Evolutionary conservation across 352 stramenopile genomes (phyloP).

Genomic region (Bremia lactucae): DNA sequence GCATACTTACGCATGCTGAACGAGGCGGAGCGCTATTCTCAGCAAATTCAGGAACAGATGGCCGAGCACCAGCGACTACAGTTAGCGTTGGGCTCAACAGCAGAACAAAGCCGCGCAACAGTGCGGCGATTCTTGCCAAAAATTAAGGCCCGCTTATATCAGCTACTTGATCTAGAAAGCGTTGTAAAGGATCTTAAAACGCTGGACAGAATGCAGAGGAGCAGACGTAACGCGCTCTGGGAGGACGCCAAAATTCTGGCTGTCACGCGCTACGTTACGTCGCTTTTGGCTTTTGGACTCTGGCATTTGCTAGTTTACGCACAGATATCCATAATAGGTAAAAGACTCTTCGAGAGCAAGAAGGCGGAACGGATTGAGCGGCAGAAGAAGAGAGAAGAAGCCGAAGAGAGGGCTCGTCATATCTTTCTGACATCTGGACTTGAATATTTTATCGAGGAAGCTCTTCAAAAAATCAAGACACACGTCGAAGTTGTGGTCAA

Average conservation of each 20-base stretch:
- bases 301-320: constrained; percentile 77
- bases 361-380: constrained; percentile 1
- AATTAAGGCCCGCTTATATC: constrained; percentile 49
- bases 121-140: constrained; percentile 64
- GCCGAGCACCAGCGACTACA: constrained; percentile 67
- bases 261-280: constrained; percentile 64
- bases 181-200: constrained; percentile 65
- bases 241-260: constrained; percentile 62
- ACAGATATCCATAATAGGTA: constrained; percentile 67
- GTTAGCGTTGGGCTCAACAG: constrained; percentile 53
- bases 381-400: constrained; percentile 19
- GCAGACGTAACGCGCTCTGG: constrained; percentile 52
- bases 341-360: constrained; percentile 57
- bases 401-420: constrained; percentile 43
- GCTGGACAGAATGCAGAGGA: constrained; percentile 57
- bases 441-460: constrained; percentile 72
- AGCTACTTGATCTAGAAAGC: constrained; percentile 52
- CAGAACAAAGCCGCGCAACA: constrained; percentile 62
- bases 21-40: constrained; percentile 59
- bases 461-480: constrained; percentile 39
- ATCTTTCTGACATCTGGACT: constrained; percentile 62
- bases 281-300: constrained; percentile 57
- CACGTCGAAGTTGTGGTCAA: constrained; percentile 50
- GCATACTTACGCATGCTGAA: constrained; percentile 48
- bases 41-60: constrained; percentile 64